Evolutionary conservation across 345 rosid species (phyloP).

Genomic region (Luvunga scandens): DNA sequence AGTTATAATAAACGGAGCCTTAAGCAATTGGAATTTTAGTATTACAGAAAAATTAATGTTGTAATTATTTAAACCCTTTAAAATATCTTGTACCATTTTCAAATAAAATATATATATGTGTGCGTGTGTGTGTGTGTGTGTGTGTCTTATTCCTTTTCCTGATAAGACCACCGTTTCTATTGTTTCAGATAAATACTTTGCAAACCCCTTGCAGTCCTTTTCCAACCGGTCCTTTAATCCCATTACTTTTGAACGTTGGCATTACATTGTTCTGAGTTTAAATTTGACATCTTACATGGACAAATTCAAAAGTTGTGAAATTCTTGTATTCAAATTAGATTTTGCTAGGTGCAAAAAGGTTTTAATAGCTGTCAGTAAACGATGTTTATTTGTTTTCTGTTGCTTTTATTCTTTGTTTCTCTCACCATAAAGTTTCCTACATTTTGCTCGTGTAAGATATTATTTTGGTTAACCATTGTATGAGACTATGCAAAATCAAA

Average conservation of each 20-base stretch:
- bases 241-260: background rate
- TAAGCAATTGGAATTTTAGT: background rate
- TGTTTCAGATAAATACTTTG: conserved; percentile 1
- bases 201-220: background rate
- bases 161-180: background rate
- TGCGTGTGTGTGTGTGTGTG: no score
- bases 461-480: background rate
- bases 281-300: background rate
- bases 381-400: background rate
- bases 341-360: background rate
- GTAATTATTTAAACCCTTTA: background rate
- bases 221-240: background rate
- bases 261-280: background rate
- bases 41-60: background rate
- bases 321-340: background rate
- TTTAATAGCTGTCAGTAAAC: background rate
- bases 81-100: background rate
- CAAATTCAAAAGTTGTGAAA: background rate
- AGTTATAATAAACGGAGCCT: no score
- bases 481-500: background rate
- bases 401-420: background rate
- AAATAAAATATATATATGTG: no score
- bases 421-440: background rate
- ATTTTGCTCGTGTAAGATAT: background rate
- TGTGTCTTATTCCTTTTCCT: background rate